Evolutionary conservation across 2,329 filamentous ascomycete genomes (phyloP).

Genomic region (Cladosporium halotolerans): DNA sequence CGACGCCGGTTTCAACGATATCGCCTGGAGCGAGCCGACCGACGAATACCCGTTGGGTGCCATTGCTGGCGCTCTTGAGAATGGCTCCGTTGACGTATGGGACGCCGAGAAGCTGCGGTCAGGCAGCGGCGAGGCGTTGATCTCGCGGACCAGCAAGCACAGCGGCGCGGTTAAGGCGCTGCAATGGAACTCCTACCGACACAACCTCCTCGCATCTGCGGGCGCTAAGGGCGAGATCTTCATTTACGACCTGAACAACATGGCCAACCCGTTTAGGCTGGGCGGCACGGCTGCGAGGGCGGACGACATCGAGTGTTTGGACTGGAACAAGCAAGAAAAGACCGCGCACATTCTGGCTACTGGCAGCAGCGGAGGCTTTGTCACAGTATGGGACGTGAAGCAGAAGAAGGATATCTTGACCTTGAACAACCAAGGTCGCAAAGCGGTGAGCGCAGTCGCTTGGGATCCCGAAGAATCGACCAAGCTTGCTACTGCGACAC

Average conservation of each 20-base stretch:
- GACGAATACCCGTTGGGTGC: constrained; percentile 76
- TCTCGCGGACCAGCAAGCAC: constrained; percentile 84
- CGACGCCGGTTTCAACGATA: constrained; percentile 94
- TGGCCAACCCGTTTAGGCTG: constrained; percentile 78
- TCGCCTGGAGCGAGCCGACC: constrained; percentile 83
- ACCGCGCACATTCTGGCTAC: constrained; percentile 94
- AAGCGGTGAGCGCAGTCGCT: constrained; percentile 88
- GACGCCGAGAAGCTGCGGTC: constrained; percentile 66
- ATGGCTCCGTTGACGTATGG: constrained; percentile 88
- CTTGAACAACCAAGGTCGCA: constrained; percentile 80
- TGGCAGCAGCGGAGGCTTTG: constrained; percentile 85
- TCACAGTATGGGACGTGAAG: constrained; percentile 98
- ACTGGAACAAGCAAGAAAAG: constrained; percentile 84
- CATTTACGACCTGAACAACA: constrained; percentile 89
- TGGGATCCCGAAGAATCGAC: constrained; percentile 95
- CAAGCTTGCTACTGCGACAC: constrained; percentile 85
- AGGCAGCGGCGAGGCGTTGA: constrained; percentile 59
- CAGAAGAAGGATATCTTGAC: constrained; percentile 96
- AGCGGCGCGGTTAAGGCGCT: constrained; percentile 87
- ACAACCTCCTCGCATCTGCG: constrained; percentile 85
- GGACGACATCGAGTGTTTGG: constrained; percentile 91
- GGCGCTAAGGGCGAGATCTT: constrained; percentile 94
- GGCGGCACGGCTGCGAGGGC: constrained; percentile 82
- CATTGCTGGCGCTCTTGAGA: constrained; percentile 92
- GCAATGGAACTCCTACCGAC: constrained; percentile 91